Evolutionary conservation across 495 filamentous ascomycete genomes (phyloP), one percentile per base, ranked within the genome.

Genomic region (Aspergillus homomorphus): DNA sequence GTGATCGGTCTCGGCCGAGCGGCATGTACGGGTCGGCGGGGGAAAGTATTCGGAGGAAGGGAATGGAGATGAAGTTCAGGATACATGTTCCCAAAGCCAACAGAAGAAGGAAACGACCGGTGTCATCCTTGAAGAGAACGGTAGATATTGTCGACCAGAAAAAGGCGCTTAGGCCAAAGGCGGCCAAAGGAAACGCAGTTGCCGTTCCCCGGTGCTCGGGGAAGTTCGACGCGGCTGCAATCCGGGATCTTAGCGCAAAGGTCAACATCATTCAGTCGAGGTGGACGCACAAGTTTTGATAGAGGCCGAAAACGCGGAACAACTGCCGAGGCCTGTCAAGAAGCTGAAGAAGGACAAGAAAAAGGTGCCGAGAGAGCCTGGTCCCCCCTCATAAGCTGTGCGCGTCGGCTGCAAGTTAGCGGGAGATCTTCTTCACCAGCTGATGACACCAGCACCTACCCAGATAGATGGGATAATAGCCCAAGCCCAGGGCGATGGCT

Each of bases 81-180:
- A 77, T 65, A 52, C 86, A 90, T 15, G 93, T 96, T n/a, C 90
- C 92, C 53, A 84, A 69, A 2, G 92, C 85, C 22, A 98, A 78
- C 18, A 97, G 69, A 41, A 92, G 77, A 44, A 98, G 81, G 64
- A 96, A 92, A 33, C 80, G 79, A 45, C 85, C 83, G 9, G 90
- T 95, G 61, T 93, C 84, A 49, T 90, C 90, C 23, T 92, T 90
- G 73, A 96, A 96, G 51, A 91, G 78, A 48, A 93, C 63, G 33
- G 82, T 81, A 3, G 92, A 89, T 21, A 92, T 73, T 19, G 84
- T 78, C 18, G 94, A 89, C 77, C 96, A 98, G 81, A 98, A 96
- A 69, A 98, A 91, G 49, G 94, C 94, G 73, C 93, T 96, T 28
- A 98, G 78, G 22, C 94, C 94, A 70, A 98, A 97, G 4, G 90